Percentiles rank a stretch among this genome's conserved stretches.
phyloP scores from a whole-genome alignment of 2,329 filamentous ascomycete genomes.

The Thelonectria olida region DNA sequence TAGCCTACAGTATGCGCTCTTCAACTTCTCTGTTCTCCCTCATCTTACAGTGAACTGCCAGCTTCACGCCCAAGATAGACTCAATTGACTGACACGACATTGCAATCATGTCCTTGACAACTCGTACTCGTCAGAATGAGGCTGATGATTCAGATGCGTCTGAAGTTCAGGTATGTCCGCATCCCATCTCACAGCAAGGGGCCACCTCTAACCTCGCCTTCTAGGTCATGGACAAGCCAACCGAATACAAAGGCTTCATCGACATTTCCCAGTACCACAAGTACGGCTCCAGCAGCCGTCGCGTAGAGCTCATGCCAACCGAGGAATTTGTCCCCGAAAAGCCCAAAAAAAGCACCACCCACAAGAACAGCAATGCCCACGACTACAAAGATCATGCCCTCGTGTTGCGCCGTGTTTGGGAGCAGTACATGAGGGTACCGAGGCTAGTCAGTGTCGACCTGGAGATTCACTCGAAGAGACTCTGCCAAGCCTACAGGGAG shows the following conservation, averaged over 20 bases:
- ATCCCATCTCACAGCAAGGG: not conserved
- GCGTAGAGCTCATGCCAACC: not conserved
- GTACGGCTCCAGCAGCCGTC: not conserved
- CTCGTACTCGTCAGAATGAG: not conserved
- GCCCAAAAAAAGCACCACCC: not conserved
- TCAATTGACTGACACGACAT: not conserved
- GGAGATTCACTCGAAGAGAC: not conserved
- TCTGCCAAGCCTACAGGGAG: constrained; percentile 3
- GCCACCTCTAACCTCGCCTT: not conserved
- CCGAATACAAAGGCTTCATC: not conserved
- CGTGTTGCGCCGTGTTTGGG: constrained; percentile 9
- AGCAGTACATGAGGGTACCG: not conserved
- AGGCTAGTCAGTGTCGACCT: not conserved
- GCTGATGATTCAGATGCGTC: not conserved
- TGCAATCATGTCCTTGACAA: not conserved
- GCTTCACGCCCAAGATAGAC: not conserved
- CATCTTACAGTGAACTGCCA: no score
- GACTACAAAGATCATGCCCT: constrained; percentile 4
- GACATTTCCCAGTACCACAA: constrained; percentile 10
- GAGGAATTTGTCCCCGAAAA: not conserved
- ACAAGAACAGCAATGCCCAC: not conserved
- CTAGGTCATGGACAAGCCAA: not conserved
- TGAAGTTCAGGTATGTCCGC: not conserved
- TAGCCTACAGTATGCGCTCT: no score
- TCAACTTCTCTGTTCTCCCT: no score